These are phyloP conservation scores for Graphilbum ipis-grandicollis DNA, from an alignment of 2,329 filamentous ascomycete species.

Conservation along the genomic window DNA sequence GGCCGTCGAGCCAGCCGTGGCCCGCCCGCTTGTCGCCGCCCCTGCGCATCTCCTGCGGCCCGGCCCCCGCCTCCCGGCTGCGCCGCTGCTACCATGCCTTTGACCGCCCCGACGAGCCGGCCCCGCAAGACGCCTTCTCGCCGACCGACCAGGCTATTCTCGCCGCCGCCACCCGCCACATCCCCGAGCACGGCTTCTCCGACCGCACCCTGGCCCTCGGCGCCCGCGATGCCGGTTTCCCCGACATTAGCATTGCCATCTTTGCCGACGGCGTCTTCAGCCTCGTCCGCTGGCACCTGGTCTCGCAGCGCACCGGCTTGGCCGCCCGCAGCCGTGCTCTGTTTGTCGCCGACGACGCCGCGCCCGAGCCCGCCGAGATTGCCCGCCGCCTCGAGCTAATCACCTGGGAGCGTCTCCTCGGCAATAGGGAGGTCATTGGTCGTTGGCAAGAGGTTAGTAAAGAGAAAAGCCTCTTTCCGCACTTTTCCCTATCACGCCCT, in stretches of 20 bases:
- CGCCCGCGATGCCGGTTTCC: constrained; percentile 68
- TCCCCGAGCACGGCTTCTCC: constrained; percentile 73
- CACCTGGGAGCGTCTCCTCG: constrained; percentile 59
- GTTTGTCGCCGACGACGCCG: constrained; percentile 18
- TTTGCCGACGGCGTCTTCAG: constrained; percentile 68
- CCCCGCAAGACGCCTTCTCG: constrained; percentile 43
- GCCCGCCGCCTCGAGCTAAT: constrained; percentile 51
- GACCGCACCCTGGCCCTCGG: constrained; percentile 54
- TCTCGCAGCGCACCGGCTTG: constrained; percentile 47
- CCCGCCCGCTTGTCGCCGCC: too few relatives aligned
- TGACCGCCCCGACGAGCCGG: constrained; percentile 51
- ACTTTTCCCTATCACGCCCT: neutral
- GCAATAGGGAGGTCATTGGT: constrained; percentile 54
- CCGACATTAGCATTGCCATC: constrained; percentile 70
- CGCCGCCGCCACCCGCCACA: constrained; percentile 58
- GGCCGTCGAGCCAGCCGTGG: too few relatives aligned
- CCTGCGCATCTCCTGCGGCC: neutral
- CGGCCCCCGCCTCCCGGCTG: neutral
- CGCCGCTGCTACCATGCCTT: constrained; percentile 50
- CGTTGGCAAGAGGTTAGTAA: constrained; percentile 77
- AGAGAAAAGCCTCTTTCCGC: too few relatives aligned
- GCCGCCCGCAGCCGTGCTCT: constrained; percentile 20
- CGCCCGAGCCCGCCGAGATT: constrained; percentile 18
- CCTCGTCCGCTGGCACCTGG: constrained; percentile 63
- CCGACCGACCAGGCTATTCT: constrained; percentile 60